A percentile compares a stretch with the other conserved stretches of the same genome.
Conservation (phyloP, 176 grass and related monocot species). For the Puya raimondii region DNA sequence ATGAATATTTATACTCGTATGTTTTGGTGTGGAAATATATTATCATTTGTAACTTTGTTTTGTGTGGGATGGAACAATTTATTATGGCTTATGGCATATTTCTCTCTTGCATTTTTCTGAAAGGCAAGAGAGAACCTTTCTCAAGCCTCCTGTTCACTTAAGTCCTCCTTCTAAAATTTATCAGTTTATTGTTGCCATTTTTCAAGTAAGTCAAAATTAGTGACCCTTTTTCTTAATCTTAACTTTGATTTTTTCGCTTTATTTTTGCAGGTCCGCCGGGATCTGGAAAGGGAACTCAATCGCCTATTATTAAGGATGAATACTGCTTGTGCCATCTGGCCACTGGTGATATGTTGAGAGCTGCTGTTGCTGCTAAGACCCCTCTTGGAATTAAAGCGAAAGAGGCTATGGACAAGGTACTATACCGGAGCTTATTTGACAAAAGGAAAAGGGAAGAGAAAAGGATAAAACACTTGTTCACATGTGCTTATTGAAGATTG, state of each 20-base stretch:
- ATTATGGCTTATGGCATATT: neutral
- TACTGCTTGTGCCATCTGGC: slow-evolving; percentile 94
- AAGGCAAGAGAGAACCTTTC: neutral
- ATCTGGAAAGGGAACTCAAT: slow-evolving; percentile 93
- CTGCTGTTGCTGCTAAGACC: slow-evolving; percentile 86
- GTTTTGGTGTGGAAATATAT: neutral
- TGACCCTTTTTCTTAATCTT: neutral
- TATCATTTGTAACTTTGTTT: neutral
- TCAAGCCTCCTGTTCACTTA: neutral
- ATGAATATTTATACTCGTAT: neutral
- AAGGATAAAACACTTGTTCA: slow-evolving; percentile 16
- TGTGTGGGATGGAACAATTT: neutral
- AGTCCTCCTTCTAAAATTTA: neutral
- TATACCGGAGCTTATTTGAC: slow-evolving; percentile 2
- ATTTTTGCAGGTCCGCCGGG: slow-evolving; percentile 71
- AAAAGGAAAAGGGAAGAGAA: neutral
- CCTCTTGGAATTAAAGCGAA: slow-evolving; percentile 91
- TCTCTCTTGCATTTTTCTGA: neutral
- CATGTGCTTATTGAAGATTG: slow-evolving; percentile 15
- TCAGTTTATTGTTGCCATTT: neutral
- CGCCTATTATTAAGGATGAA: slow-evolving; percentile 87
- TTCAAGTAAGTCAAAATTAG: neutral
- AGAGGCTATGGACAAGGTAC: slow-evolving; percentile 85
- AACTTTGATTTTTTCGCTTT: neutral
- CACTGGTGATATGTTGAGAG: slow-evolving; percentile 96